Percentiles rank a stretch among this genome's conserved stretches.
Conservation (phyloP, 2,329 filamentous ascomycete species). For the Ilyonectria sp. region DNA sequence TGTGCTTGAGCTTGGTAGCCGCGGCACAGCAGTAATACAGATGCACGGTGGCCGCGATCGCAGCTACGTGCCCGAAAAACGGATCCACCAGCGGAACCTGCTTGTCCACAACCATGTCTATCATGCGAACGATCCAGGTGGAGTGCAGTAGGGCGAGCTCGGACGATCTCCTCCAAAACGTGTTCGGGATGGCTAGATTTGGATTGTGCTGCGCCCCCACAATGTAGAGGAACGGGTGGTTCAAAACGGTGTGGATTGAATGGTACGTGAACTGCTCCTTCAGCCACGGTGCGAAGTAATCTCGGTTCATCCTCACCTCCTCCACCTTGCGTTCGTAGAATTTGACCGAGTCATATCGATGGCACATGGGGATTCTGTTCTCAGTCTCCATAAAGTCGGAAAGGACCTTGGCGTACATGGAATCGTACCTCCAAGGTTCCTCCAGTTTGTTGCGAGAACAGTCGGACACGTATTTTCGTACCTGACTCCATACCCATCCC, state of each 20-base stretch:
- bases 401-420: constrained; percentile 64
- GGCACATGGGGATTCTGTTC: constrained; percentile 63
- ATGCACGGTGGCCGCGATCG: constrained; percentile 68
- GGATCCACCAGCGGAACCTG: constrained; percentile 64
- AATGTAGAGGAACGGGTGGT: constrained; percentile 69
- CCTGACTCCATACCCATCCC: constrained; percentile 66
- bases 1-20: constrained; percentile 63
- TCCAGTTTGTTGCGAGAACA: constrained; percentile 63
- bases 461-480: constrained; percentile 62
- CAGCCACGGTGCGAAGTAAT: constrained; percentile 68
- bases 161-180: constrained; percentile 67
- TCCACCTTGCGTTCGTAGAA: constrained; percentile 65
- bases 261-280: constrained; percentile 69
- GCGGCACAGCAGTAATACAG: constrained; percentile 68
- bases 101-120: constrained; percentile 68
- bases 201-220: constrained; percentile 66
- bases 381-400: constrained; percentile 68
- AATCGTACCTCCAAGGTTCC: constrained; percentile 67
- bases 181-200: constrained; percentile 67
- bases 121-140: constrained; percentile 69
- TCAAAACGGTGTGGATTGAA: constrained; percentile 64
- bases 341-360: constrained; percentile 67
- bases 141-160: constrained; percentile 66
- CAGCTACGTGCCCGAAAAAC: constrained; percentile 66
- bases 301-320: constrained; percentile 60